Conservation (phyloP, 2,329 filamentous ascomycete species). For the Fusarium ramigenum region DNA sequence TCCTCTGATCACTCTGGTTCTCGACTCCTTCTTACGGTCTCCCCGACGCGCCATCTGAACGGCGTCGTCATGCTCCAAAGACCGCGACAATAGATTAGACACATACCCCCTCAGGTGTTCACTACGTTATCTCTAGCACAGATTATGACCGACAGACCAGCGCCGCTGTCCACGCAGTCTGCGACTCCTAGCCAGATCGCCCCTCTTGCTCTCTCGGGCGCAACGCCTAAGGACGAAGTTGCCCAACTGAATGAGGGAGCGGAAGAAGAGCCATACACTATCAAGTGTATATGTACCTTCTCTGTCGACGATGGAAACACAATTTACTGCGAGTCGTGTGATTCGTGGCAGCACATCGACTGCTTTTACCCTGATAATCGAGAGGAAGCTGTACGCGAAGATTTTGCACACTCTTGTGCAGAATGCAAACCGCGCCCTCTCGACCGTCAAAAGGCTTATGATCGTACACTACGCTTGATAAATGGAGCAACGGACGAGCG, state of each 20-base stretch:
- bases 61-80: conserved; percentile 69
- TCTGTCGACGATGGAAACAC: conserved; percentile 97
- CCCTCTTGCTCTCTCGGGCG: conserved; percentile 47
- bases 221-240: conserved; percentile 52
- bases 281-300: conserved; percentile 97
- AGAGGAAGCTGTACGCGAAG: conserved; percentile 74
- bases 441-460: conserved; percentile 78
- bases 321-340: conserved; percentile 94
- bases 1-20: conserved; percentile 22
- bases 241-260: conserved; percentile 60
- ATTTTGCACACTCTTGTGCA: conserved; percentile 84
- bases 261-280: conserved; percentile 87
- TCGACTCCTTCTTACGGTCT: conserved; percentile 34
- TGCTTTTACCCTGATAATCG: conserved; percentile 88
- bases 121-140: conserved; percentile 53
- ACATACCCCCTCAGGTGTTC: conserved; percentile 50
- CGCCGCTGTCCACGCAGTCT: conserved; percentile 63
- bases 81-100: conserved; percentile 60
- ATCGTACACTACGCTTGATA: conserved; percentile 71
- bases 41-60: conserved; percentile 54
- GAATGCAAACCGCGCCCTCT: conserved; percentile 85
- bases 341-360: conserved; percentile 98
- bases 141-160: conserved; percentile 72
- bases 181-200: conserved; percentile 64
- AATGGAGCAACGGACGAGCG: conserved; percentile 57